These are phyloP conservation scores for Aspergillus transmontanensis DNA, from an alignment of 2,329 filamentous ascomycete genomes.

Conservation along the genomic window DNA sequence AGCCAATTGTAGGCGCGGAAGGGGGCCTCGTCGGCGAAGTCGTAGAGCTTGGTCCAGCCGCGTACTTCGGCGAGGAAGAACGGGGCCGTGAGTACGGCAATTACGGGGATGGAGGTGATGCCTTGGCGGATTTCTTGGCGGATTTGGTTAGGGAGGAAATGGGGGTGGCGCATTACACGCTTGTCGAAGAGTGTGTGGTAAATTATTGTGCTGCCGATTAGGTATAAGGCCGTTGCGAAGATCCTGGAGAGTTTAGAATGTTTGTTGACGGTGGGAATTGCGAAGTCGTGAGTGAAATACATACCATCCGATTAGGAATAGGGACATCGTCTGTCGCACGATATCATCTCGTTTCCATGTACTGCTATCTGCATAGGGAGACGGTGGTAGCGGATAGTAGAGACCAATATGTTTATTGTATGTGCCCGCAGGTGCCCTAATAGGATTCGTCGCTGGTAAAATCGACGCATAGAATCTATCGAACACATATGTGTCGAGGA, in stretches of 20 bases:
- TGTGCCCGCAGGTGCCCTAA: background rate
- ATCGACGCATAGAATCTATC: slow-evolving; percentile 71
- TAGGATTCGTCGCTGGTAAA: slow-evolving; percentile 17
- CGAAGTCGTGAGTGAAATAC: background rate
- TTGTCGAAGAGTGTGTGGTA: slow-evolving; percentile 92
- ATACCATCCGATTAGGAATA: slow-evolving; percentile 35
- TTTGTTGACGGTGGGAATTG: background rate
- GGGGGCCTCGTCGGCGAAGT: slow-evolving; percentile 70
- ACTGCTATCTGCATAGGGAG: slow-evolving; percentile 30
- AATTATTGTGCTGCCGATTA: slow-evolving; percentile 76
- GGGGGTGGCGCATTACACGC: slow-evolving; percentile 80
- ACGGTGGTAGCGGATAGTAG: slow-evolving; percentile 31
- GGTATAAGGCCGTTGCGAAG: slow-evolving; percentile 82
- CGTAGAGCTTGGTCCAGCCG: slow-evolving; percentile 84
- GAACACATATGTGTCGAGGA: slow-evolving; percentile 74
- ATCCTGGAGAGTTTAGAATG: slow-evolving; percentile 59
- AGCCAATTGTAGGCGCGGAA: slow-evolving; percentile 73
- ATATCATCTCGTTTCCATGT: slow-evolving; percentile 33
- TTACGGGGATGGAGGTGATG: slow-evolving; percentile 72
- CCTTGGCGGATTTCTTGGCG: slow-evolving; percentile 80
- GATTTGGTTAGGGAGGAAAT: slow-evolving; percentile 92
- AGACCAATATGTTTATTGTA: slow-evolving; percentile 31
- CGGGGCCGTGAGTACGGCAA: slow-evolving; percentile 77
- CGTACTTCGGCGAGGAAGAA: slow-evolving; percentile 82
- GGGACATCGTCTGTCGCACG: slow-evolving; percentile 28